phyloP scores from a whole-genome alignment of 139 green algal genomes.

The Spirogloea muscicola region DNA sequence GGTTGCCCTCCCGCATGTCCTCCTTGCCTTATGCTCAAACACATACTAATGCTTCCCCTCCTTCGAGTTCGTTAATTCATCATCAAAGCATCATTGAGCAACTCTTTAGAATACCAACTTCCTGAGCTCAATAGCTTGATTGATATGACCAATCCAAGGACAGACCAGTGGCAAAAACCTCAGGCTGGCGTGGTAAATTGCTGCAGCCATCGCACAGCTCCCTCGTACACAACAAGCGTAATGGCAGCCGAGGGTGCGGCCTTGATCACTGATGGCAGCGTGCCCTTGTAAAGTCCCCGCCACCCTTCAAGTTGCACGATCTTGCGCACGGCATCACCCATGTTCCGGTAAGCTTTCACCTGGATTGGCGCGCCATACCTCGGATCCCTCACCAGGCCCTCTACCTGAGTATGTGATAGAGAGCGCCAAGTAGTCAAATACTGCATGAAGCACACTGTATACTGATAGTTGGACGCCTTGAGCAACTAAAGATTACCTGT shows the following conservation, averaged over 20 bases:
- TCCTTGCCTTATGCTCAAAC: too few species aligned
- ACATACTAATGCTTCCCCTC: too few species aligned
- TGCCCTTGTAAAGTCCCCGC: conserved; percentile 89
- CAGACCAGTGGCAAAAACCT: too few species aligned
- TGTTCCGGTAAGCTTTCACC: conserved; percentile 52
- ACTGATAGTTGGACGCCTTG: background rate
- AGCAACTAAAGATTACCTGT: background rate
- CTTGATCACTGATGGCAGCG: conserved; percentile 85
- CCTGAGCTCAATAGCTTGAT: too few species aligned
- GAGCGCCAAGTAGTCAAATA: too few species aligned
- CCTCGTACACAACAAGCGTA: conserved; percentile 82
- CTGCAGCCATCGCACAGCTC: background rate
- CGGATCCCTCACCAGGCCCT: conserved; percentile 62
- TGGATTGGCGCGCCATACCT: conserved; percentile 74
- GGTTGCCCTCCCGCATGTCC: too few species aligned
- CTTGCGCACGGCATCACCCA: conserved; percentile 1
- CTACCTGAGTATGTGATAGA: too few species aligned
- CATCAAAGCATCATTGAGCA: too few species aligned
- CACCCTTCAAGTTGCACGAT: conserved; percentile 42
- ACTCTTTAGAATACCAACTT: too few species aligned
- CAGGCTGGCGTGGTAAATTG: too few species aligned
- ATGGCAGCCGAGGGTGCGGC: conserved; percentile 84
- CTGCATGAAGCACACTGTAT: background rate
- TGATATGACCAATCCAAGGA: too few species aligned
- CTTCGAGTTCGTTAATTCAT: too few species aligned